These are phyloP conservation scores for Mycena maculata DNA, from an alignment of 768 basidiomycete genomes.

Conservation along the genomic window DNA sequence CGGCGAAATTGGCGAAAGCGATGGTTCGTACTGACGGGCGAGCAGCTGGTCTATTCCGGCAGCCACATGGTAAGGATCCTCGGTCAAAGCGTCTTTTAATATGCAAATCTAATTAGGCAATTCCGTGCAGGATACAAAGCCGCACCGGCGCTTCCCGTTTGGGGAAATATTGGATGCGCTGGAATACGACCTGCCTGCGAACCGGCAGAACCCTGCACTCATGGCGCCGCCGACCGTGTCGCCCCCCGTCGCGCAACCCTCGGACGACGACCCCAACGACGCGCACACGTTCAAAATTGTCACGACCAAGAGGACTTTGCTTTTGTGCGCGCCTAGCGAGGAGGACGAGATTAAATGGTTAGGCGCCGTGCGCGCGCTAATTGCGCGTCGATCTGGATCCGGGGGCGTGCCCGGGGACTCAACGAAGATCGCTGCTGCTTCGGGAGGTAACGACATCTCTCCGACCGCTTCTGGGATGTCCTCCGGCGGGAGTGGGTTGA, in stretches of 20 bases:
- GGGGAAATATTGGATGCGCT: slow-evolving; percentile 90
- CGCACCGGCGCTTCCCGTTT: slow-evolving; percentile 88
- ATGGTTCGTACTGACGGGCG: slow-evolving; percentile 95
- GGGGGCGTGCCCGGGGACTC: slow-evolving; percentile 62
- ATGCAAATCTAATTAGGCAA: slow-evolving; percentile 15
- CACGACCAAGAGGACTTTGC: slow-evolving; percentile 89
- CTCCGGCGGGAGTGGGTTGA: slow-evolving; percentile 50
- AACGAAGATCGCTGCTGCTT: slow-evolving; percentile 38
- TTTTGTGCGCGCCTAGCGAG: slow-evolving; percentile 94
- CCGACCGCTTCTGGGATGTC: slow-evolving; percentile 37
- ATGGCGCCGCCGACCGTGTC: slow-evolving; percentile 41
- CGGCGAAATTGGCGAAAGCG: slow-evolving; percentile 96
- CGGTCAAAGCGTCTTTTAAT: slow-evolving; percentile 27
- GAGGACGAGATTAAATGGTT: slow-evolving; percentile 99
- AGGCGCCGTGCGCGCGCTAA: slow-evolving; percentile 91
- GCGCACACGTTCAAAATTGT: slow-evolving; percentile 93
- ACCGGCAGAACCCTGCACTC: slow-evolving; percentile 60
- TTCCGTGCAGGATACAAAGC: slow-evolving; percentile 81
- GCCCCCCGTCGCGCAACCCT: slow-evolving; percentile 5
- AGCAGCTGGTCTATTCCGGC: slow-evolving; percentile 87
- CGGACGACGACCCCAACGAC: slow-evolving; percentile 54
- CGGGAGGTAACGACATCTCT: slow-evolving; percentile 33
- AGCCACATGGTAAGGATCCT: slow-evolving; percentile 91
- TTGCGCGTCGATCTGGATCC: slow-evolving; percentile 74
- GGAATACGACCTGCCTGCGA: slow-evolving; percentile 78